phyloP scores from a whole-genome alignment of 352 stramenopile genomes.

The Pythium aristosporum region DNA sequence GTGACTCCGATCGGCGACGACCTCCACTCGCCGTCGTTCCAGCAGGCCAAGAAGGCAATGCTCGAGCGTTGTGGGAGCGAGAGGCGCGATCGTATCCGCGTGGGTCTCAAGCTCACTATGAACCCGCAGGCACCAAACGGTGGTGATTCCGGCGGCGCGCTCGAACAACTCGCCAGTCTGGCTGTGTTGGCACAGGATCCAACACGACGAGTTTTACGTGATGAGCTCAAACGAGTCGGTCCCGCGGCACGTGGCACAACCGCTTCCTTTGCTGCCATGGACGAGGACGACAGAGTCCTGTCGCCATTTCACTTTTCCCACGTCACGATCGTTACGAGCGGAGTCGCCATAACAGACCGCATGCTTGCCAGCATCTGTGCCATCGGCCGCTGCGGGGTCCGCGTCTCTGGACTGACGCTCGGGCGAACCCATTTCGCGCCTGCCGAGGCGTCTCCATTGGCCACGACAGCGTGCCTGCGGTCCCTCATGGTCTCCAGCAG shows the following conservation, averaged over 20 bases:
- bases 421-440: neutral
- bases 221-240: neutral
- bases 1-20: neutral
- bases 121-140: neutral
- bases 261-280: no score
- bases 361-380: neutral
- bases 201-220: neutral
- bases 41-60: neutral
- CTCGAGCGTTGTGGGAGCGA: neutral
- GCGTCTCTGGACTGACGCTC: neutral
- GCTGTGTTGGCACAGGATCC: conserved; percentile 1
- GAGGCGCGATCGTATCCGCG: neutral
- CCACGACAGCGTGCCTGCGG: neutral
- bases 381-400: neutral
- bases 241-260: no score
- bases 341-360: neutral
- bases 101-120: neutral
- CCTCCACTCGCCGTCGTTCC: neutral
- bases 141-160: neutral
- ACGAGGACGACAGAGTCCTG: no score
- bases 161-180: neutral
- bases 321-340: neutral
- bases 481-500: neutral
- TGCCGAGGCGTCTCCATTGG: neutral
- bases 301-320: neutral